Conservation (phyloP, 768 basidiomycete genomes). For the Leucosporidium scottii region DNA sequence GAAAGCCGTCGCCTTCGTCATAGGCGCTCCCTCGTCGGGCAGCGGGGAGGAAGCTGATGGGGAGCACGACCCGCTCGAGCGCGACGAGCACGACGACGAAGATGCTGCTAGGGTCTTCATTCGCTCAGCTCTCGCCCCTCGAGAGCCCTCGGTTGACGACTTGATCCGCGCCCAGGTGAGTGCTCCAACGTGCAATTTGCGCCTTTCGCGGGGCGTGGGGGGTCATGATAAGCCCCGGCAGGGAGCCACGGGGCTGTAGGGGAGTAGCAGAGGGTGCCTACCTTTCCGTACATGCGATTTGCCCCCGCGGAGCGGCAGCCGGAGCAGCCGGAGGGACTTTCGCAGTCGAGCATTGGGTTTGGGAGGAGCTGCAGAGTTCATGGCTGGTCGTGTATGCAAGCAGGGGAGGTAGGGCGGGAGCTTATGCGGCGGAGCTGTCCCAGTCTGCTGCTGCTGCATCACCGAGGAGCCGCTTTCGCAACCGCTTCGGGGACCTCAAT, state of each 20-base stretch:
- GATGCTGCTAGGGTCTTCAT: neutral
- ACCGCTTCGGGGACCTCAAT: neutral
- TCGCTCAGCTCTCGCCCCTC: neutral
- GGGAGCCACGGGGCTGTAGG: neutral
- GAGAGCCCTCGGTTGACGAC: slow-evolving; percentile 5
- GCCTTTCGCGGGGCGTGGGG: neutral
- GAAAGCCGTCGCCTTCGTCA: slow-evolving; percentile 26
- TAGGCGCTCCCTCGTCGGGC: slow-evolving; percentile 6
- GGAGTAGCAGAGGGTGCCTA: neutral
- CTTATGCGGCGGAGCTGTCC: neutral
- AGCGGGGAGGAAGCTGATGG: slow-evolving; percentile 20
- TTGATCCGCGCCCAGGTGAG: slow-evolving; percentile 24
- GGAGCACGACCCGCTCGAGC: neutral
- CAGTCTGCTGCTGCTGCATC: neutral
- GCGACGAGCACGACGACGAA: neutral
- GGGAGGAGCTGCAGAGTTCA: too few species aligned
- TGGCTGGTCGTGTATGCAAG: too few species aligned
- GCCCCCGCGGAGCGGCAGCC: too few species aligned
- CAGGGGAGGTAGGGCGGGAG: neutral
- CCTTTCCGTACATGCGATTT: too few species aligned
- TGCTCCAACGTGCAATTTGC: neutral
- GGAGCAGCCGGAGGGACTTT: too few species aligned
- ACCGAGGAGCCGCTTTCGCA: neutral
- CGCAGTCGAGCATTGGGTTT: too few species aligned
- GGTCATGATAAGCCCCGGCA: neutral